A percentile compares a stretch with the other conserved stretches of the same genome.
Conservation (phyloP, 2,329 filamentous ascomycete genomes). For the Intubia oerlemansii region DNA sequence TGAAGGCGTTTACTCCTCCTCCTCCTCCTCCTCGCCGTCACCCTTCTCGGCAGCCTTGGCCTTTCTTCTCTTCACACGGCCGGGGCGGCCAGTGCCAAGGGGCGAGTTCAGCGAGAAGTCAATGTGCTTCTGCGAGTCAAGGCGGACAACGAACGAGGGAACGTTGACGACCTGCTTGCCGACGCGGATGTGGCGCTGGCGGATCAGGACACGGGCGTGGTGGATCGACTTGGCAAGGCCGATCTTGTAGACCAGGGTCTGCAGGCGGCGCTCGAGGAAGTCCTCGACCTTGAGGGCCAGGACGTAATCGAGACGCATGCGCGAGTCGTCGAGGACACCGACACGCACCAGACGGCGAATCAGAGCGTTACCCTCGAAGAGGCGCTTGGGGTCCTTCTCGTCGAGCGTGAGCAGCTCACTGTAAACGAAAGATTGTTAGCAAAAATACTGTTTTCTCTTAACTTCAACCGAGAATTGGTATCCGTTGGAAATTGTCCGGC, state of each 20-base stretch:
- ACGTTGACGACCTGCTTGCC: slow-evolving; percentile 99
- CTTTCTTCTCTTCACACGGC: slow-evolving; percentile 99
- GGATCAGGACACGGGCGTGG: slow-evolving; percentile 98
- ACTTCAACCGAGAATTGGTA: neutral
- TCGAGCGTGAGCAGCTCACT: slow-evolving; percentile 99
- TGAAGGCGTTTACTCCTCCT: slow-evolving; percentile 20
- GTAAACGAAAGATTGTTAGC: slow-evolving; percentile 5
- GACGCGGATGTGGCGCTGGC: slow-evolving; percentile 98
- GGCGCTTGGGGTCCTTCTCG: slow-evolving; percentile 99
- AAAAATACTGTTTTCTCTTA: no score
- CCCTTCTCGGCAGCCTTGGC: slow-evolving; percentile 82
- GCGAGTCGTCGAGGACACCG: slow-evolving; percentile 98
- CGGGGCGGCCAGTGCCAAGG: slow-evolving; percentile 90
- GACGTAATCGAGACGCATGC: slow-evolving; percentile 99
- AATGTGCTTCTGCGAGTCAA: slow-evolving; percentile 99
- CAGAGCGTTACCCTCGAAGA: slow-evolving; percentile 99
- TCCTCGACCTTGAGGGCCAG: slow-evolving; percentile 97
- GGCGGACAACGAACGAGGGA: slow-evolving; percentile 96
- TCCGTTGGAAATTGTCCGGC: no score
- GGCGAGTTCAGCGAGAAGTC: slow-evolving; percentile 96
- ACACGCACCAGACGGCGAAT: slow-evolving; percentile 99
- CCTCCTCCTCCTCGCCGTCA: slow-evolving; percentile 66
- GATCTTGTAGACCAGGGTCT: slow-evolving; percentile 99
- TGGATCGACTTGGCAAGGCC: slow-evolving; percentile 99
- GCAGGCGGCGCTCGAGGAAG: slow-evolving; percentile 98